phyloP scores from a whole-genome alignment of 2,329 filamentous ascomycete species.

The Cordyceps fumosorosea region DNA sequence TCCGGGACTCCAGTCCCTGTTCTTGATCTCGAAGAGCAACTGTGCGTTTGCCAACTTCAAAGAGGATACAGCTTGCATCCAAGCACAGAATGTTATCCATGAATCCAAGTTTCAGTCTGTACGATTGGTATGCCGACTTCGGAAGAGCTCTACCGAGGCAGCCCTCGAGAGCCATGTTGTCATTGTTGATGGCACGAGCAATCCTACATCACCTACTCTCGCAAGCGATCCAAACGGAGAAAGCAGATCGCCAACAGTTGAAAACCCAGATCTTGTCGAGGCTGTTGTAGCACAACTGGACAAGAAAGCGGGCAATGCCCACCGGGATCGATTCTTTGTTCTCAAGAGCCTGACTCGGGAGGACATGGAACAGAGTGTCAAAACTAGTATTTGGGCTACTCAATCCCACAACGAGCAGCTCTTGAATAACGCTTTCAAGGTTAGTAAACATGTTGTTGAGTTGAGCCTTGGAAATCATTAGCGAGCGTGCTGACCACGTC shows the following conservation, averaged over 20 bases:
- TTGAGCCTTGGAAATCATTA: neutral
- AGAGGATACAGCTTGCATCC: constrained; percentile 66
- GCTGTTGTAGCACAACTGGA: neutral
- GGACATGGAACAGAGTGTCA: constrained; percentile 82
- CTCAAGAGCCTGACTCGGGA: constrained; percentile 89
- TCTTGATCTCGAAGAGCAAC: constrained; percentile 93
- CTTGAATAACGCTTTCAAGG: constrained; percentile 77
- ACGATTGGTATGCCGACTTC: constrained; percentile 75
- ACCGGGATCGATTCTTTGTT: constrained; percentile 77
- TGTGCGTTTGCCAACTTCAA: constrained; percentile 96
- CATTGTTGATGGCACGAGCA: constrained; percentile 6
- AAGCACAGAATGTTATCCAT: constrained; percentile 78
- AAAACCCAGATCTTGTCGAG: neutral
- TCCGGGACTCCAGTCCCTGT: constrained; percentile 75
- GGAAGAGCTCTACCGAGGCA: constrained; percentile 34
- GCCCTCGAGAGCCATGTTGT: neutral
- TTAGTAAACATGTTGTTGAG: constrained; percentile 28
- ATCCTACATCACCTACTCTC: constrained; percentile 1
- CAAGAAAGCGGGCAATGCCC: constrained; percentile 12
- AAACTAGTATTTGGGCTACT: constrained; percentile 86
- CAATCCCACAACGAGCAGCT: constrained; percentile 87
- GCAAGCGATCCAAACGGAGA: neutral
- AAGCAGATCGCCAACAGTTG: neutral
- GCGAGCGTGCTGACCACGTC: neutral
- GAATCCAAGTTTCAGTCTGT: constrained; percentile 86